Conservation (phyloP, 306 rosid species). For the Prinsepia uniflora region DNA sequence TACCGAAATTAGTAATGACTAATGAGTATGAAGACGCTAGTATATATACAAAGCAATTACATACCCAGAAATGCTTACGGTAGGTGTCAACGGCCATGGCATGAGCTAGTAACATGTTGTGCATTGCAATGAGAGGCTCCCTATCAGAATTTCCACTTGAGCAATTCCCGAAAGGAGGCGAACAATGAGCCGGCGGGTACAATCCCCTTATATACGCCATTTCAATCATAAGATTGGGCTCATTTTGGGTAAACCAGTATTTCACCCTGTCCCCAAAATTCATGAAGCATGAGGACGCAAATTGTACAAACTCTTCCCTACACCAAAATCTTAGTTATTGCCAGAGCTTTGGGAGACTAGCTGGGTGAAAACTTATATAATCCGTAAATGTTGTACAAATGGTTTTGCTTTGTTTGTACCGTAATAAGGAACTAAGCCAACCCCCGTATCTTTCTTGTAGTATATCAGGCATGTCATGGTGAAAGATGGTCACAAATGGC, state of each 20-base stretch:
- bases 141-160: conserved; percentile 17
- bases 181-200: conserved; percentile 52
- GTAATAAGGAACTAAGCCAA: conserved; percentile 45
- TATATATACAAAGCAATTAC: not conserved
- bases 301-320: conserved; percentile 48
- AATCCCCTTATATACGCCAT: conserved; percentile 7
- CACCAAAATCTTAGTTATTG: not conserved
- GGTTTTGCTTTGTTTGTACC: conserved; percentile 15
- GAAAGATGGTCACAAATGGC: conserved; percentile 48
- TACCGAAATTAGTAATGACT: no score
- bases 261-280: conserved; percentile 56
- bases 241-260: conserved; percentile 56
- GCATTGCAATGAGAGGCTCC: conserved; percentile 29
- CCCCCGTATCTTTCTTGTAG: conserved; percentile 36
- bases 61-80: conserved; percentile 48
- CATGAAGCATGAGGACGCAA: conserved; percentile 43
- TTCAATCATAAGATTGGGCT: conserved; percentile 32
- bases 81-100: conserved; percentile 18
- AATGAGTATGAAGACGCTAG: not conserved
- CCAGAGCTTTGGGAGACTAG: no score
- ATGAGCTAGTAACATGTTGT: conserved; percentile 24
- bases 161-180: conserved; percentile 51
- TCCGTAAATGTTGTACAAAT: not conserved
- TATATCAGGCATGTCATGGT: conserved; percentile 44
- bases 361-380: no score